Percentiles rank a stretch among this genome's conserved stretches.
Conservation (phyloP, 208 protist genomes). For the Trypanosoma melophagium region DNA sequence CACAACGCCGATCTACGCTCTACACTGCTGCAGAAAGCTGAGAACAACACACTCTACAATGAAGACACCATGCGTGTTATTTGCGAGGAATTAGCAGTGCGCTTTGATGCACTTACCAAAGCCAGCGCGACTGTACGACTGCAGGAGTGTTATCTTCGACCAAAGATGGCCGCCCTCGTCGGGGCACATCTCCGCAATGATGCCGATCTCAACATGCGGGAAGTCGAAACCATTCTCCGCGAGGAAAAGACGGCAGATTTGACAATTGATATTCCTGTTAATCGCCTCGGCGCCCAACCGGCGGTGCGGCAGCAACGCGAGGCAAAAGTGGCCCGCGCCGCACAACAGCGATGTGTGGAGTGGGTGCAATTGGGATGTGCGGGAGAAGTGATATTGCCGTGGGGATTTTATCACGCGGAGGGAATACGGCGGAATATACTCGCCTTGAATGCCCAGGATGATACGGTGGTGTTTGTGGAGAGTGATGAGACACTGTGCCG, state of each 20-base stretch:
- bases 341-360: slow-evolving; percentile 60
- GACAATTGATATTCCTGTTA: slow-evolving; percentile 40
- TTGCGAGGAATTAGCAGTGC: slow-evolving; percentile 75
- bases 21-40: slow-evolving; percentile 65
- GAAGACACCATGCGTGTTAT: slow-evolving; percentile 69
- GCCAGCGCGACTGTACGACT: slow-evolving; percentile 61
- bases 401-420: slow-evolving; percentile 85
- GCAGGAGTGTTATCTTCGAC: slow-evolving; percentile 89
- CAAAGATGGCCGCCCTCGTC: slow-evolving; percentile 82
- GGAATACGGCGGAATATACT: slow-evolving; percentile 79
- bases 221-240: slow-evolving; percentile 71
- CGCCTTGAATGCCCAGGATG: slow-evolving; percentile 44
- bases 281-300: slow-evolving; percentile 65
- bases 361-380: slow-evolving; percentile 69
- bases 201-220: slow-evolving; percentile 78
- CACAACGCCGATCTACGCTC: slow-evolving; percentile 39
- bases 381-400: slow-evolving; percentile 88
- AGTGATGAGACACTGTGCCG: slow-evolving; percentile 60
- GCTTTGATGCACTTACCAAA: slow-evolving; percentile 52
- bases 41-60: slow-evolving; percentile 81
- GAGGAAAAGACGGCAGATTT: slow-evolving; percentile 47
- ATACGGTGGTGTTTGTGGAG: slow-evolving; percentile 62
- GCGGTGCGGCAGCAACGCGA: slow-evolving; percentile 68
- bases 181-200: slow-evolving; percentile 78
- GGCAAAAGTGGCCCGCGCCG: slow-evolving; percentile 67